These are phyloP conservation scores for Pseudogymnoascus sp. DNA, from an alignment of 2,329 filamentous ascomycete species.

Conservation along the genomic window DNA sequence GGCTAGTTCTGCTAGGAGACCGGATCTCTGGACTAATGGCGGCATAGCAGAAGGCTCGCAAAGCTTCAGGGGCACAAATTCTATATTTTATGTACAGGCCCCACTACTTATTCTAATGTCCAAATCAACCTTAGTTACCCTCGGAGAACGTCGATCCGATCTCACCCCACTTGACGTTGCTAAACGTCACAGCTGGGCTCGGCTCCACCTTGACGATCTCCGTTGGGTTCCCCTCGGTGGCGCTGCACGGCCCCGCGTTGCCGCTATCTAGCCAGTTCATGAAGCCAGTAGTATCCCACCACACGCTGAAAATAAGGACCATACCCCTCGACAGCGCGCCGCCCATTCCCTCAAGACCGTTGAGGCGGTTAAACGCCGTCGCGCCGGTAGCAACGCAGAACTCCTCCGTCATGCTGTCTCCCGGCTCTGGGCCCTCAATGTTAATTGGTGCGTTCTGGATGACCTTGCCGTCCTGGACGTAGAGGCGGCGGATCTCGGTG, in stretches of 20 bases:
- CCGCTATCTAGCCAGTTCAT: slow-evolving; percentile 53
- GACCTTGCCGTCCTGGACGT: slow-evolving; percentile 34
- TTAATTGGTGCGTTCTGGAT: slow-evolving; percentile 34
- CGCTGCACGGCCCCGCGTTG: slow-evolving; percentile 46
- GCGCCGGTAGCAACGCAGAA: slow-evolving; percentile 31
- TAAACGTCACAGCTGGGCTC: slow-evolving; percentile 45
- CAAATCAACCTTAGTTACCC: background rate
- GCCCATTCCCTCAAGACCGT: slow-evolving; percentile 39
- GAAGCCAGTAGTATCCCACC: slow-evolving; percentile 45
- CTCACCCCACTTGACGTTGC: slow-evolving; percentile 52
- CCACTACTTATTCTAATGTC: background rate
- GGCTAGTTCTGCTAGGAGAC: background rate
- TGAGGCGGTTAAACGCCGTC: slow-evolving; percentile 24
- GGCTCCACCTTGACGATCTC: slow-evolving; percentile 41
- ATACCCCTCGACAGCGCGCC: slow-evolving; percentile 32
- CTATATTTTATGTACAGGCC: slow-evolving; percentile 2
- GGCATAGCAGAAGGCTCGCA: background rate
- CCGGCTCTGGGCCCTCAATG: slow-evolving; percentile 25
- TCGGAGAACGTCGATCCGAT: slow-evolving; percentile 43
- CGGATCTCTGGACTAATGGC: background rate
- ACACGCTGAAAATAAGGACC: slow-evolving; percentile 48
- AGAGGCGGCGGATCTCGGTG: slow-evolving; percentile 40
- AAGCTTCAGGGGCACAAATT: background rate
- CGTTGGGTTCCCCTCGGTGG: slow-evolving; percentile 44
- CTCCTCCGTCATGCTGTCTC: slow-evolving; percentile 32